Evolutionary conservation across 2,329 filamentous ascomycete species (phyloP).

Genomic region (Cordyceps javanica): DNA sequence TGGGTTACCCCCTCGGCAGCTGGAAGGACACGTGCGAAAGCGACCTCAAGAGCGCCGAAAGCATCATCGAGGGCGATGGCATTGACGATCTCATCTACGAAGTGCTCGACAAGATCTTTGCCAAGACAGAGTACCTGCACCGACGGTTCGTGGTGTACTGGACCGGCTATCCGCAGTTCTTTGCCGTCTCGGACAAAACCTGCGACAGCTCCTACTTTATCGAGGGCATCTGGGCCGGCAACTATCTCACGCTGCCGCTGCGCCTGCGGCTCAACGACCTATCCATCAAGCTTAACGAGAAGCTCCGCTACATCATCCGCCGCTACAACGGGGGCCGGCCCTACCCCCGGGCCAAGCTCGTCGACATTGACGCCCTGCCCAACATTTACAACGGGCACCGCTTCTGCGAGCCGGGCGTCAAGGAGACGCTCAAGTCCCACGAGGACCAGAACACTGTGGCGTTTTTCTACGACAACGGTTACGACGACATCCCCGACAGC

Average conservation of each 20-base stretch:
- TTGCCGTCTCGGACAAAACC: background rate
- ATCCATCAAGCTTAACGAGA: background rate
- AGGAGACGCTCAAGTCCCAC: background rate
- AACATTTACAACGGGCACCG: background rate
- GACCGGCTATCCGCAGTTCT: constrained; percentile 1
- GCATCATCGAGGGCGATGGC: too few species aligned
- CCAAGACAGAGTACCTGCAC: background rate
- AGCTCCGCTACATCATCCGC: background rate
- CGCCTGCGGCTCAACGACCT: background rate
- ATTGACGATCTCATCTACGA: background rate
- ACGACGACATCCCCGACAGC: background rate
- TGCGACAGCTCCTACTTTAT: background rate
- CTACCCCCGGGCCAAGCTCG: background rate
- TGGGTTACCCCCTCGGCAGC: too few species aligned
- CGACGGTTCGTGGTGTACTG: background rate
- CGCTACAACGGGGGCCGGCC: background rate
- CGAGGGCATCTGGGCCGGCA: background rate
- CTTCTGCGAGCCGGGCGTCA: background rate
- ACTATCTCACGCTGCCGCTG: background rate
- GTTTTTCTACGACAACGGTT: background rate
- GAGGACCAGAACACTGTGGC: background rate
- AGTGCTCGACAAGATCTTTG: constrained; percentile 3
- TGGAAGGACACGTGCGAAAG: too few species aligned
- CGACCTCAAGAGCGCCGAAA: too few species aligned
- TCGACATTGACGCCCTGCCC: background rate